Conservation (phyloP, 129 eudicot species). For the Ambrosia trifida region DNA sequence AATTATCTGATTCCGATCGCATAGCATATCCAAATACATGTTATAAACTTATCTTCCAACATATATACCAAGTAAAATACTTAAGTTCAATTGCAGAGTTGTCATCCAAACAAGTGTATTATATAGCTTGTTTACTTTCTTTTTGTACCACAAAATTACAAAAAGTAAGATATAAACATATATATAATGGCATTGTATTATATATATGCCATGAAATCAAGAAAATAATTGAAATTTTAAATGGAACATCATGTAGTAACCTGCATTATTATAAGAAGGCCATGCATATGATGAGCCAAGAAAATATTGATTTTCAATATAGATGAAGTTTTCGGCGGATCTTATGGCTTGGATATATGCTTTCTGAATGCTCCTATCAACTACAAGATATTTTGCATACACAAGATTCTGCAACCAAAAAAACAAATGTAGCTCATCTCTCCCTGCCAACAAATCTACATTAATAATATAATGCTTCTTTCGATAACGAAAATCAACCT, state of each 20-base stretch:
- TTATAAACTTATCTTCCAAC: not conserved
- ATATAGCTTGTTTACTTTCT: not conserved
- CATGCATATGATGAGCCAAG: conserved; percentile 95
- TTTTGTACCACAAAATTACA: not conserved
- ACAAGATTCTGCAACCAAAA: conserved; percentile 56
- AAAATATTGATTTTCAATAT: conserved; percentile 91
- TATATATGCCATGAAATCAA: not conserved
- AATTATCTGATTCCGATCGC: not conserved
- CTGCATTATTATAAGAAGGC: conserved; percentile 63
- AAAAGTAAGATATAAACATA: not conserved
- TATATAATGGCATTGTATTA: not conserved
- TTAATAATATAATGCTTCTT: not conserved
- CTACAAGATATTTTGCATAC: conserved; percentile 59
- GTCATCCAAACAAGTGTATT: not conserved
- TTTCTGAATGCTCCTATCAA: conserved; percentile 75
- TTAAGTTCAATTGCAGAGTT: not conserved
- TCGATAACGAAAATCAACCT: conserved; percentile 41
- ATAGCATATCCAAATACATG: not conserved
- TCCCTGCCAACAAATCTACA: conserved; percentile 20
- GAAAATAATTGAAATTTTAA: conserved; percentile 2
- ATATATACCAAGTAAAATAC: not conserved
- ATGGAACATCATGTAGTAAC: conserved; percentile 31
- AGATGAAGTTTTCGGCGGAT: conserved; percentile 75
- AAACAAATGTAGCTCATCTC: not conserved
- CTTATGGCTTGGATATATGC: conserved; percentile 84